A percentile compares a stretch with the other conserved stretches of the same genome.
Evolutionary conservation across 768 basidiomycete species (phyloP).

Genomic region (Boletales sp.): DNA sequence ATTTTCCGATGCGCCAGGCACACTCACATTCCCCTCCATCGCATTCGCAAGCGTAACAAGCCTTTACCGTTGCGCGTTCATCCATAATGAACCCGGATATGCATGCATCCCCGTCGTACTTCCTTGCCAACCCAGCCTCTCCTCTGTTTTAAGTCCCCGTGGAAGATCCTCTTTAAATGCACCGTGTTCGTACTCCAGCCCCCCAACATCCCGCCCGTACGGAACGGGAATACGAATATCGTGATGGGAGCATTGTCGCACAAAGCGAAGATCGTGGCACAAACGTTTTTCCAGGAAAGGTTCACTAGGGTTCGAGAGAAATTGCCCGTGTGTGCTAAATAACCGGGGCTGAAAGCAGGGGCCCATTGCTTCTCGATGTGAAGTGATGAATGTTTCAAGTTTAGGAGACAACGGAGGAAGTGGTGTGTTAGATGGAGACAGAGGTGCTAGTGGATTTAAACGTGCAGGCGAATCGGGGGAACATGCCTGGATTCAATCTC

Average conservation of each 20-base stretch:
- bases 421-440: neutral
- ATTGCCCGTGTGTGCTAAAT: constrained; percentile 46
- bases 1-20: constrained; percentile 35
- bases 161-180: constrained; percentile 47
- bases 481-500: constrained; percentile 23
- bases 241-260: constrained; percentile 49
- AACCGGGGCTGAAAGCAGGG: constrained; percentile 35
- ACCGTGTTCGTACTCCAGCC: constrained; percentile 30
- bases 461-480: constrained; percentile 23
- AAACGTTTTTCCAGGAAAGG: constrained; percentile 41
- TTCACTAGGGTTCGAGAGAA: constrained; percentile 45
- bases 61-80: constrained; percentile 45
- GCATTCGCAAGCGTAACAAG: constrained; percentile 44
- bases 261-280: constrained; percentile 54
- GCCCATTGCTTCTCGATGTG: constrained; percentile 35
- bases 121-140: constrained; percentile 69
- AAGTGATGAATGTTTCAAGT: constrained; percentile 36
- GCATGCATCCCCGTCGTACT: constrained; percentile 65
- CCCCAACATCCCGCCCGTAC: constrained; percentile 41
- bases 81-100: constrained; percentile 41
- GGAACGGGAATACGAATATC: constrained; percentile 51
- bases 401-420: neutral
- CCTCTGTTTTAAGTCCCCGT: constrained; percentile 62
- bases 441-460: constrained; percentile 23
- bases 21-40: constrained; percentile 35